Base-by-base conservation (phyloP, 139 green algal species). In the Volvox reticuliferus region DNA sequence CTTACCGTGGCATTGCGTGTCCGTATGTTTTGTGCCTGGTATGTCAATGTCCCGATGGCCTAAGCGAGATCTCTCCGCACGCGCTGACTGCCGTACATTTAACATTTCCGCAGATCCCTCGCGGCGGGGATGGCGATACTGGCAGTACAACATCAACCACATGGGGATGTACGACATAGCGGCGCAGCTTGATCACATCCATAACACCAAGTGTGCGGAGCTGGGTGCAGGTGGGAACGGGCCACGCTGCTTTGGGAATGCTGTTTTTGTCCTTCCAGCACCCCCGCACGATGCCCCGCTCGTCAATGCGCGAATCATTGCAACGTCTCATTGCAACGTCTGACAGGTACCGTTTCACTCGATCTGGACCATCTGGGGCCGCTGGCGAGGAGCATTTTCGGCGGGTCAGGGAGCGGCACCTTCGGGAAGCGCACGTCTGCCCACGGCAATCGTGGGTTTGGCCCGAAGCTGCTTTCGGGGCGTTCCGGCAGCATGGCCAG, bases 131-230 rank as follows among this genome's bases (percentile, higher is more conserved):
- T 78, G 92, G 0, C 76, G 79, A 0, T 99, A 99, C 93, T 99
- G 97, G 96, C 61, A 88, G 19, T 99, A 97, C 94, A 97, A 93
- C 62, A 85, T 97, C 32, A 99, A 99, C 86, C 95, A 99, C 91
- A 91, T 99, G 69, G 97, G 92, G 19, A 73, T 96, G 35, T 78
- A 95, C 35, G 97, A 99, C 93, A 87, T 98, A 5, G 85, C 90
- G 1, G 95, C 96, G 18, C 93, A 96, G 91, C 86, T 99, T 12
- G 93, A 98, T 50, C 93, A 94, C 91, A 97, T 99, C 69, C 96
- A 99, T 93, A 90, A 92, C 33, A 76, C 95, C 73, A 99, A 99
- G 93, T 96, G 94, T 78, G 75, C 79, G 21, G 97, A 99, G 93
- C 95, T 99, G 87, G 78, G 88, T 24, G 81, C 83, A 35, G 86